Conservation (phyloP, 202 grass and related monocot species). For the Carex sylvatica region DNA sequence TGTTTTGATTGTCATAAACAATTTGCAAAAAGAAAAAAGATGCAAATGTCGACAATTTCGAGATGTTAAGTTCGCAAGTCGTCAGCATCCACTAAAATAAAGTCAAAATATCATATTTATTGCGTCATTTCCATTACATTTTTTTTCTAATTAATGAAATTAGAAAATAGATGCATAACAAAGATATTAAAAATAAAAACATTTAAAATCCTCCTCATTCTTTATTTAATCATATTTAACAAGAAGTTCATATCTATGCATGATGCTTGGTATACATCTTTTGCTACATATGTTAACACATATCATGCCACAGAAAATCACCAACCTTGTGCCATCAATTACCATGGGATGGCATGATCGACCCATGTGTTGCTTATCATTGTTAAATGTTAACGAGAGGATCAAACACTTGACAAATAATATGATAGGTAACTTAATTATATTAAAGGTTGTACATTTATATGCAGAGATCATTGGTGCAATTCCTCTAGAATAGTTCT, state of each 20-base stretch:
- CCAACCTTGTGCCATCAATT: neutral
- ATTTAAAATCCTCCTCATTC: no score
- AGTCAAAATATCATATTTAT: no score
- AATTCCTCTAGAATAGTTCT: slow-evolving; percentile 11
- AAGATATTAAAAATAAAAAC: no score
- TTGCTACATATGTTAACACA: neutral
- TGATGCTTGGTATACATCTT: neutral
- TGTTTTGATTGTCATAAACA: no score
- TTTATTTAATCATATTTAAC: neutral
- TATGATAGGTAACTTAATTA: slow-evolving; percentile 13
- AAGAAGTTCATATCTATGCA: neutral
- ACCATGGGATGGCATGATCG: slow-evolving; percentile 16
- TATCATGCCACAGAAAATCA: neutral
- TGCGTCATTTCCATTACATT: no score
- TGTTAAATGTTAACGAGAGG: slow-evolving; percentile 18
- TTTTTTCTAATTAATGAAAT: no score
- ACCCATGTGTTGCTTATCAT: slow-evolving; percentile 24
- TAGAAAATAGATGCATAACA: no score
- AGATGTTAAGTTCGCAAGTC: no score
- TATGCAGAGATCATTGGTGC: neutral
- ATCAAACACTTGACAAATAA: slow-evolving; percentile 28
- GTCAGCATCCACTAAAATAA: no score
- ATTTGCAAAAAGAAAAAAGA: no score
- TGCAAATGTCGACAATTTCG: no score
- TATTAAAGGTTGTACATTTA: slow-evolving; percentile 1